Evolutionary conservation across 1,284 basidiomycete genomes (phyloP), one percentile per base, ranked within the genome.

Genomic region (Cutaneotrichosporon cyanovorans): DNA sequence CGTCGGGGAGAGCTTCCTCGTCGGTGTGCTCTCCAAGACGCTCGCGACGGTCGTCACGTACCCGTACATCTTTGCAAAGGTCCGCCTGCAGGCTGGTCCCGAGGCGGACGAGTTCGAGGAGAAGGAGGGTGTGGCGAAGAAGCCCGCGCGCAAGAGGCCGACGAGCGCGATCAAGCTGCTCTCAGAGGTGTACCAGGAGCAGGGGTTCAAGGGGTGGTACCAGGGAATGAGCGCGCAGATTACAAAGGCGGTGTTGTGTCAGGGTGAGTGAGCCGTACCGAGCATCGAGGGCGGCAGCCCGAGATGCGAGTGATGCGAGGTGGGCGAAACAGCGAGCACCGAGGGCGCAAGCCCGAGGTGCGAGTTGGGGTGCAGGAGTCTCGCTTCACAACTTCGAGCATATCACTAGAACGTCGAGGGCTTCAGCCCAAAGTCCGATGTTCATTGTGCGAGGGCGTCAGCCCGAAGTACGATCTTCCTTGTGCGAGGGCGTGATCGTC

Each of bases 1-100:
- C 0, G 87, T 92, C 1, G 82, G 80, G 60, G 78, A 83, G 70
- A 79, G 83, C 7, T 99, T 99, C 75, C 58, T 84, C 37, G 74
- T 97, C 20, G 95, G 95, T n/a, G 89, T 93, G 16, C 66, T 87
- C 35, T 92, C 88, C 71, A 99, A 99, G 77, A 90, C 89, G 6
- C 77, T 98, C 49, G 95, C 95, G 2, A 99, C 95, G 2, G 75
- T 96, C 38, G 90, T 92, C 69, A 66, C 87, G 76, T 51, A 63
- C 61, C 65, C 69, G 9, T 65, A 71, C 55, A 70, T 71, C 59
- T 71, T 70, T 56, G 69, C 93, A 47, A 99, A 99, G 78, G 88
- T 97, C 34, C 82, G 93, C 37, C 85, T 99, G 23, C 95, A 98
- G 73, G 89, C 93, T 19, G 72, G 73, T 50, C 46, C 51, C 16